A percentile compares a stretch with the other conserved stretches of the same genome.
Conservation (phyloP, 2,329 filamentous ascomycete genomes). For the Cercospora canescens region DNA sequence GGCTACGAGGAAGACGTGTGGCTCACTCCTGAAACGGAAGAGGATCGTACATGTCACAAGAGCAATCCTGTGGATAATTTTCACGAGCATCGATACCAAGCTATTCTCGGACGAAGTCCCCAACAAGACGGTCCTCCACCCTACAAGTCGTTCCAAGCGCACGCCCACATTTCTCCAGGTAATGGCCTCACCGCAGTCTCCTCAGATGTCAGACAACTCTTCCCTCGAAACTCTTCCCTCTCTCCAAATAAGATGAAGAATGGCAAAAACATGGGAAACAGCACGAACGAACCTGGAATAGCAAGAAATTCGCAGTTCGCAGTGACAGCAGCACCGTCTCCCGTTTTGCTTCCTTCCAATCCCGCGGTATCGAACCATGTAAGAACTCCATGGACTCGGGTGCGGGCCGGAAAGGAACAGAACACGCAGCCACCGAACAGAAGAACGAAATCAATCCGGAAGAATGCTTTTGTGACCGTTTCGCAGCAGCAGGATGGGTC, state of each 20-base stretch:
- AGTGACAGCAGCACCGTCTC: neutral
- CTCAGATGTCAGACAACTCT: conserved; percentile 30
- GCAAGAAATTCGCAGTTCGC: too few relatives aligned
- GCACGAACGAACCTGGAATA: neutral
- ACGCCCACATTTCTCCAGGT: conserved; percentile 14
- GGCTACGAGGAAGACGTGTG: conserved; percentile 24
- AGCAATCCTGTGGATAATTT: conserved; percentile 3
- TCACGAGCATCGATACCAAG: neutral
- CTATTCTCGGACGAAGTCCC: neutral
- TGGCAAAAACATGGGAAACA: neutral
- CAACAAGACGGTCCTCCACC: neutral
- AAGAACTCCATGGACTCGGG: conserved; percentile 29
- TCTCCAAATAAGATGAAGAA: conserved; percentile 15
- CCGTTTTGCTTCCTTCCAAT: neutral
- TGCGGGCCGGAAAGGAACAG: conserved; percentile 17
- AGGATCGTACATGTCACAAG: neutral
- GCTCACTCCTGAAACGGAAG: conserved; percentile 33
- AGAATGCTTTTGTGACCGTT: conserved; percentile 14
- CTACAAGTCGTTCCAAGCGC: neutral
- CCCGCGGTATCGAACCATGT: conserved; percentile 14
- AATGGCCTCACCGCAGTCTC: conserved; percentile 25
- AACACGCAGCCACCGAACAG: neutral
- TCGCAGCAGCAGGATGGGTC: neutral
- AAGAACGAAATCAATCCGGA: neutral
- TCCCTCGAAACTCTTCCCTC: conserved; percentile 32